Percentiles rank a stretch among this genome's conserved stretches.
Evolutionary conservation across 805 yeast genomes (phyloP).

Genomic region (Pichia occidentalis): DNA sequence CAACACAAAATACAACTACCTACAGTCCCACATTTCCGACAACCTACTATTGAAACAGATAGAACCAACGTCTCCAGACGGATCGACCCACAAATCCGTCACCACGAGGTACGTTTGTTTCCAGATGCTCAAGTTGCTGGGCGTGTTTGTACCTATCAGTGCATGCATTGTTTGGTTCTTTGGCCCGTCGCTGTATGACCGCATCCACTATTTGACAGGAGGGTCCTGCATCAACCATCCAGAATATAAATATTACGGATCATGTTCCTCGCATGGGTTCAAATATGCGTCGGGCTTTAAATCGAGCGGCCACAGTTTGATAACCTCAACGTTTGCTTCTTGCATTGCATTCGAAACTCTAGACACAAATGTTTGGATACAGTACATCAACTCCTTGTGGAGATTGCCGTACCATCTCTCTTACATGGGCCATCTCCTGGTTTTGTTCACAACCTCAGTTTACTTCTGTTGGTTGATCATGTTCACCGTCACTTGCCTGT

Average conservation of each 20-base stretch:
- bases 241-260: constrained; percentile 15
- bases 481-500: constrained; percentile 39
- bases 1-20: neutral
- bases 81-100: too few relatives aligned
- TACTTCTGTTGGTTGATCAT: constrained; percentile 32
- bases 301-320: constrained; percentile 37
- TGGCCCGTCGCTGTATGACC: constrained; percentile 29
- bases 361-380: constrained; percentile 6
- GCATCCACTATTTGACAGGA: constrained; percentile 32
- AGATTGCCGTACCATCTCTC: constrained; percentile 1
- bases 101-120: constrained; percentile 5
- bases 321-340: constrained; percentile 31
- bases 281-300: constrained; percentile 37
- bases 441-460: neutral
- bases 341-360: constrained; percentile 22
- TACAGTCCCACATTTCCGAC: constrained; percentile 6
- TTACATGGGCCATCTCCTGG: neutral
- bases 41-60: constrained; percentile 2
- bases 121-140: constrained; percentile 19
- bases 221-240: constrained; percentile 31
- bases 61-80: constrained; percentile 1
- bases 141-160: constrained; percentile 20
- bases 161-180: constrained; percentile 28
- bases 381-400: constrained; percentile 1
- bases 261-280: constrained; percentile 19